Evolutionary conservation across 2,329 filamentous ascomycete genomes (phyloP), one percentile per base, ranked within the genome.

Genomic region (Pyrenochaeta sp.): DNA sequence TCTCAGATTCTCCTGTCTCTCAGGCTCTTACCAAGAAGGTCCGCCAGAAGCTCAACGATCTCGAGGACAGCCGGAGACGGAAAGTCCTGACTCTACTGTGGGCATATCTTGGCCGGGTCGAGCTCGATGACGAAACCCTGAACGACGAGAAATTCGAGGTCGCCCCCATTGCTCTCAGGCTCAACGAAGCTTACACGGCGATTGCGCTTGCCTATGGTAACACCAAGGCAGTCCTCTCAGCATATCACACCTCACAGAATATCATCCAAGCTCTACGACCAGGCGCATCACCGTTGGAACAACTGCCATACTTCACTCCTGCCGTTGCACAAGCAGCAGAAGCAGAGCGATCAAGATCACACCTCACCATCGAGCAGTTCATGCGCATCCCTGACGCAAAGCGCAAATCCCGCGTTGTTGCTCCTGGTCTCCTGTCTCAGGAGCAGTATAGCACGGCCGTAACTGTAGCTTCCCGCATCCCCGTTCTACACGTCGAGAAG

Each of bases 81-180:
- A 97, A 97, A 79, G 87, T 90, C 6, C 79, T 97, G 30, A 90
- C 88, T 36, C 80, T 99, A 43, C 79, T 99, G 11, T 99, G 95
- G 94, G 92, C 94, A 28, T 97, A 99, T 69, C 82, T 97, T 34
- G 90, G 89, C 48, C 88, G 94, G 32, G 79, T 96, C 41, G 90
- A 96, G 62, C 82, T 99, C 17, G 87, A 88, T 29, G 91, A 96
- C 63, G 72, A 82, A 39, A 79, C 81, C 21, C 79, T 96, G 40
- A 87, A 96, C 63, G 85, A 86, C 68, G 82, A 92, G 71, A 99
- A 97, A 76, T 91, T 88, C 68, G 87, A 94, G 69, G 85, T 94
- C 50, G 92, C 90, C 14, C 91, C 93, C 13, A 88, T 94, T 50
- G 94, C 93, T 19, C 84, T 92, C 48, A 82, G 85, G 34, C 81